Conservation (phyloP, 1,284 basidiomycete genomes). For the Tetrapyrgos nigripes region DNA sequence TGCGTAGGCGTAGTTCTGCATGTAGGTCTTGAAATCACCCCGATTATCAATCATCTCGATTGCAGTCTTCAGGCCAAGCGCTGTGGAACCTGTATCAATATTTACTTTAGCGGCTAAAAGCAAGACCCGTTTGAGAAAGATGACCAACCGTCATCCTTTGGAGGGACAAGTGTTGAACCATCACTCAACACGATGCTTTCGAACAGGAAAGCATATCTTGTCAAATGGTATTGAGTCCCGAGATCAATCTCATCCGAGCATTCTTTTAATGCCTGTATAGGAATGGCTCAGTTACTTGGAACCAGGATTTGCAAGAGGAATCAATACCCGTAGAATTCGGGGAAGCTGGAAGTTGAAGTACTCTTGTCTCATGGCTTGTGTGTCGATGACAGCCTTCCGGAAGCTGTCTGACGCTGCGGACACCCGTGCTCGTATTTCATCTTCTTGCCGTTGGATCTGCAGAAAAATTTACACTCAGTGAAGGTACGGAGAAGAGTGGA, state of each 20-base stretch:
- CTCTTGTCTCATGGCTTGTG: conserved; percentile 91
- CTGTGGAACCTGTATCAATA: conserved; percentile 2
- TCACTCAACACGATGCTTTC: conserved; percentile 92
- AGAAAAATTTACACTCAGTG: conserved; percentile 16
- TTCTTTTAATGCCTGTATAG: conserved; percentile 87
- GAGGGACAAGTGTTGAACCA: conserved; percentile 82
- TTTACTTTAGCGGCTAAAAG: not conserved
- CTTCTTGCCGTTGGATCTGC: conserved; percentile 92
- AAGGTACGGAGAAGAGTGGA: conserved; percentile 8
- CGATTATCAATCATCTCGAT: conserved; percentile 95
- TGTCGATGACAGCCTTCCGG: conserved; percentile 90
- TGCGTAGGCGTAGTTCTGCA: conserved; percentile 95
- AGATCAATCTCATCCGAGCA: conserved; percentile 96
- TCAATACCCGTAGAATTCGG: conserved; percentile 87
- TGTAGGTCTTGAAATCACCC: conserved; percentile 93
- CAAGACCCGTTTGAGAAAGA: conserved; percentile 8
- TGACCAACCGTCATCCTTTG: conserved; percentile 68
- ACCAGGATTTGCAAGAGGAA: conserved; percentile 1
- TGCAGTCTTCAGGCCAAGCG: conserved; percentile 82
- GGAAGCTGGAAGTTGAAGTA: conserved; percentile 98
- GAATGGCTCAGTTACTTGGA: conserved; percentile 10
- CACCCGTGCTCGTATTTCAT: conserved; percentile 89
- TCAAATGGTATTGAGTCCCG: conserved; percentile 96
- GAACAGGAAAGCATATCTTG: conserved; percentile 93
- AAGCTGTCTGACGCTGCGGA: conserved; percentile 89